Conservation (phyloP, 257 asterid species). For the Solanum tarijense region DNA sequence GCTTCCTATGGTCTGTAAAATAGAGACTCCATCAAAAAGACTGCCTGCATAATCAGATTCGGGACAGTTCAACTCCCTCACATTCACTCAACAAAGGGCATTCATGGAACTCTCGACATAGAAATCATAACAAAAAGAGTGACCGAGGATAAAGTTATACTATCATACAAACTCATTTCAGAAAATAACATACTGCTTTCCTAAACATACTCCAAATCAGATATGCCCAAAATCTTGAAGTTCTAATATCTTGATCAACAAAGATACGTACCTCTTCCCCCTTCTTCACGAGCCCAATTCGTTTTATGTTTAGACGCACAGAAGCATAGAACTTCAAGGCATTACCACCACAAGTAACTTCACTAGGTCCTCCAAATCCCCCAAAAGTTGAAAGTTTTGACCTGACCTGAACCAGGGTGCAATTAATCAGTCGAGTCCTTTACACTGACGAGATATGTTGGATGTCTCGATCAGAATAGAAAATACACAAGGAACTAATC, state of each 20-base stretch:
- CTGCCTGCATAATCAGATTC: not conserved
- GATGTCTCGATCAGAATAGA: not conserved
- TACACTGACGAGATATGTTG: not conserved
- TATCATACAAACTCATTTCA: not conserved
- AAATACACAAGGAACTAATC: not conserved
- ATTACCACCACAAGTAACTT: slow-evolving; percentile 99
- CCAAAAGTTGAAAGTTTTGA: slow-evolving; percentile 69
- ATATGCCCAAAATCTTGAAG: not conserved
- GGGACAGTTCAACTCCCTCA: not conserved
- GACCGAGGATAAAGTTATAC: not conserved
- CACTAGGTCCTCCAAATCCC: slow-evolving; percentile 80
- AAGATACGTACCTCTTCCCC: slow-evolving; percentile 69
- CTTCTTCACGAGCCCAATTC: slow-evolving; percentile 74
- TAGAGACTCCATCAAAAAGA: not conserved
- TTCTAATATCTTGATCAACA: not conserved
- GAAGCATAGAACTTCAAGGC: slow-evolving; percentile 98
- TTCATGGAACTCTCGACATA: not conserved
- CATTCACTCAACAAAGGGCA: not conserved
- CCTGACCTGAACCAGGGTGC: slow-evolving; percentile 45
- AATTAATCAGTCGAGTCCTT: slow-evolving; percentile 4
- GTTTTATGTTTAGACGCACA: slow-evolving; percentile 74
- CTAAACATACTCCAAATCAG: not conserved
- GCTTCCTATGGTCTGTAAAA: slow-evolving; percentile 65
- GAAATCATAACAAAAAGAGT: not conserved
- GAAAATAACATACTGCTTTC: not conserved